Conservation (phyloP, 116 monocot genomes). For the Papilionanthe hybrid region DNA sequence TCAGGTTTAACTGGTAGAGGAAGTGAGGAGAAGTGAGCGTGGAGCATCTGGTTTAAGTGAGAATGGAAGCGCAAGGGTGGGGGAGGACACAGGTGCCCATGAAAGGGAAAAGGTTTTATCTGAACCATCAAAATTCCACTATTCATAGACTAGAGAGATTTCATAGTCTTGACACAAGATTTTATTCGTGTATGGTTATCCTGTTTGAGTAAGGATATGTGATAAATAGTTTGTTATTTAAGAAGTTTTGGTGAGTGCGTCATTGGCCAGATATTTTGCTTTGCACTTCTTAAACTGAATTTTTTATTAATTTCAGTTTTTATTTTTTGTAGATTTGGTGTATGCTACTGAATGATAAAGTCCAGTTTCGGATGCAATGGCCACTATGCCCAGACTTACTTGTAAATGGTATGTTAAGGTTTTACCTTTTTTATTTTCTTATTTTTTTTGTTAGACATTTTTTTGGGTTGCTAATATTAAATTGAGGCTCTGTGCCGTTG, state of each 20-base stretch:
- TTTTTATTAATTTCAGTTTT: conserved; percentile 2
- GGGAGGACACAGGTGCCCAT: not conserved
- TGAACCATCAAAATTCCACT: not conserved
- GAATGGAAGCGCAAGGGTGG: not conserved
- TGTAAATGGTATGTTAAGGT: conserved; percentile 61
- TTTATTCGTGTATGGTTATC: not conserved
- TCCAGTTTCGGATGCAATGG: conserved; percentile 97
- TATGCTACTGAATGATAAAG: conserved; percentile 93
- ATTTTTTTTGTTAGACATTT: too few relatives aligned
- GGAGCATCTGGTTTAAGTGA: not conserved
- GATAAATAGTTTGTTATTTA: not conserved
- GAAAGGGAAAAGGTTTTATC: not conserved
- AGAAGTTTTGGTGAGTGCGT: not conserved
- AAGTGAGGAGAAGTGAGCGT: not conserved
- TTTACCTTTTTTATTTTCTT: not conserved
- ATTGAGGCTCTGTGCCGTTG: not conserved
- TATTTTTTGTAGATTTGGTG: conserved; percentile 80
- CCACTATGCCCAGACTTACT: conserved; percentile 74
- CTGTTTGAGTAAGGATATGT: not conserved
- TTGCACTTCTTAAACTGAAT: not conserved
- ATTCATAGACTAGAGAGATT: not conserved
- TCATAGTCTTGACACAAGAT: too few relatives aligned
- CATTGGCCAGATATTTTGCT: not conserved
- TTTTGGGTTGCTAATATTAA: not conserved
- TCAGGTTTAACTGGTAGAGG: not conserved